phyloP scores from a whole-genome alignment of 2,329 filamentous ascomycete genomes.

The Celoporthe dispersa region DNA sequence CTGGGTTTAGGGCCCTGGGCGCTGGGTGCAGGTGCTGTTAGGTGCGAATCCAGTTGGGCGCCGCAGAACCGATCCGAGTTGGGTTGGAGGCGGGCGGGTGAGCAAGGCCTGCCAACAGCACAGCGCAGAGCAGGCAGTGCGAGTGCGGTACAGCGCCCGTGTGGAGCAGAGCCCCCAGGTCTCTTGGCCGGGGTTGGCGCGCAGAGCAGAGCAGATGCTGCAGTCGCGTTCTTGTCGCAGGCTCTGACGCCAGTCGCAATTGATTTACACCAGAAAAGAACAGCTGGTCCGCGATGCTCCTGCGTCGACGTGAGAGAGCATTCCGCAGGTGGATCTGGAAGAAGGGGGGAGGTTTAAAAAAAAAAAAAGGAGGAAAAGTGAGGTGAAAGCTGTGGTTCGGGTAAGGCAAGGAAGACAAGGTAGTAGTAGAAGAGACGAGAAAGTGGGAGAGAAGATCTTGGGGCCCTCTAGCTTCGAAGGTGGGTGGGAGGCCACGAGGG shows the following conservation, averaged over 20 bases:
- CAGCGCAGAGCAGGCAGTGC: slow-evolving; percentile 7
- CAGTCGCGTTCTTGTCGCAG: slow-evolving; percentile 2
- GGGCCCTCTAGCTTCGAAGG: slow-evolving; percentile 14
- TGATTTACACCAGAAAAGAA: slow-evolving; percentile 1
- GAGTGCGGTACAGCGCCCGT: not conserved
- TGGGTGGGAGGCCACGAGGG: slow-evolving; percentile 16
- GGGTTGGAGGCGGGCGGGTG: not conserved
- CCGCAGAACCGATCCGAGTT: not conserved
- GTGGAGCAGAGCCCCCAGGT: slow-evolving; percentile 15
- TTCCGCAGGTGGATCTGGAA: slow-evolving; percentile 6
- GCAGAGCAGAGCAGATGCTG: slow-evolving; percentile 1
- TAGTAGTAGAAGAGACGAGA: slow-evolving; percentile 10
- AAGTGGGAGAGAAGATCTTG: slow-evolving; percentile 18
- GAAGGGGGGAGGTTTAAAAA: no score
- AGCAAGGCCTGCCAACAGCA: slow-evolving; percentile 1
- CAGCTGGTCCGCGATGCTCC: slow-evolving; percentile 5
- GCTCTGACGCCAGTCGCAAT: not conserved
- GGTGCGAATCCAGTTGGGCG: not conserved
- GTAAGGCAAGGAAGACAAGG: not conserved
- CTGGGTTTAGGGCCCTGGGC: no score
- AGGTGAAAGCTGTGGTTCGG: not conserved
- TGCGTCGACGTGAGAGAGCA: slow-evolving; percentile 1
- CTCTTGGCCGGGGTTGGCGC: slow-evolving; percentile 10
- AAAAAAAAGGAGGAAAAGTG: not conserved
- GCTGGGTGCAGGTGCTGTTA: not conserved